A percentile compares a stretch with the other conserved stretches of the same genome.
Evolutionary conservation across 2,329 filamentous ascomycete species (phyloP).

Genomic region (Aspergillus fumigatiaffinis): DNA sequence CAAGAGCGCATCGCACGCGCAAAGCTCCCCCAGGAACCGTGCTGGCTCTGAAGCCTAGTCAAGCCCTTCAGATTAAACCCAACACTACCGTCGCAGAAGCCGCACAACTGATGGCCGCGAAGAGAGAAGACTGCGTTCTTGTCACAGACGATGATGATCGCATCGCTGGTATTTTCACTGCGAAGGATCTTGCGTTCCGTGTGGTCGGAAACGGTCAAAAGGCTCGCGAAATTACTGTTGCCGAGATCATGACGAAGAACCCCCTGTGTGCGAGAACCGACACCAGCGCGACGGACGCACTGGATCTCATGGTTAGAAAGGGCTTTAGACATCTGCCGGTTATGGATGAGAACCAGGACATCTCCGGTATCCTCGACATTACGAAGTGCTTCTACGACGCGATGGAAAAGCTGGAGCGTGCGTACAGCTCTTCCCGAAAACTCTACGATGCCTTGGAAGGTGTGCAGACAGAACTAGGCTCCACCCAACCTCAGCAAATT

Average conservation of each 20-base stretch:
- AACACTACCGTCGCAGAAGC: conserved; percentile 90
- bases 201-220: conserved; percentile 90
- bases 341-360: conserved; percentile 99
- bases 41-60: conserved; percentile 89
- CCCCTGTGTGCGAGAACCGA: conserved; percentile 95
- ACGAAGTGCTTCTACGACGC: conserved; percentile 99
- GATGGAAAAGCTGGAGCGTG: conserved; percentile 98
- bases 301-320: conserved; percentile 97
- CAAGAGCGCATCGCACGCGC: conserved; percentile 75
- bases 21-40: conserved; percentile 96
- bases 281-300: conserved; percentile 93
- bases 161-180: conserved; percentile 97
- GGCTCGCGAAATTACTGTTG: conserved; percentile 84
- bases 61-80: conserved; percentile 96
- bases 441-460: conserved; percentile 96
- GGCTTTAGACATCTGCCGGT: conserved; percentile 96
- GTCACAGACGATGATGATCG: conserved; percentile 97
- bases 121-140: conserved; percentile 94
- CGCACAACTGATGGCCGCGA: conserved; percentile 97
- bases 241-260: conserved; percentile 99
- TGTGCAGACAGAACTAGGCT: conserved; percentile 92
- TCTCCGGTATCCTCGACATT: conserved; percentile 95
- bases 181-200: conserved; percentile 95
- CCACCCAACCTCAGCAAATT: conserved; percentile 95
- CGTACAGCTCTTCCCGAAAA: conserved; percentile 96